Evolutionary conservation across 495 filamentous ascomycete genomes (phyloP), one percentile per base, ranked within the genome.

Genomic region (Trichocladium uniseriatum): DNA sequence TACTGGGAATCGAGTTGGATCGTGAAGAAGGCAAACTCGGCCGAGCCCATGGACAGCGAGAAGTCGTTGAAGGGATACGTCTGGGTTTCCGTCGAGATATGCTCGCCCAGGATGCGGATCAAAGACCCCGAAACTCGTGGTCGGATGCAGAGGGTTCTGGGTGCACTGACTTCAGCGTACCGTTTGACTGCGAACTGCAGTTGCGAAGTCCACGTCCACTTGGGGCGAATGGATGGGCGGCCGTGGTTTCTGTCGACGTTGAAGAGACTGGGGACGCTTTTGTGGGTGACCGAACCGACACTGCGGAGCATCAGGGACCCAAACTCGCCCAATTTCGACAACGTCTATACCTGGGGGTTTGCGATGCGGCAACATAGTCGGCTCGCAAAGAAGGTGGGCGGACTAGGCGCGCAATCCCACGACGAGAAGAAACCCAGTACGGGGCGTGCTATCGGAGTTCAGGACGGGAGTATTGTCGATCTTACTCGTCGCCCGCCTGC

Each of bases 1-100:
- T 58, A 53, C 22, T 66, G 63, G 63, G 38, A 38, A 16, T 54
- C 61, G 14, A 36, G 48, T 35, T 66, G 63, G 63, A 61, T 66
- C 10, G 61, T 66, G 18, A 66, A 66, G 41, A 62, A 58, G 38
- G 61, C 63, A 2, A 59, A 62, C 43, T 66, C 63, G 28, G 61
- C 54, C 3, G 52, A 51, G 37, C 56, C 58, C 5, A 16, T 45
- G 19, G 46, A 45, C 6, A 49, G 49, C n/a, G 55, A 63, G 40
- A 38, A 22, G 39, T 9, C 29, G 3, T 27, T 38, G 15, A 6
- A 43, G 20, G 53, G 53, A 22, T 59, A 64, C 15, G 18, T 49
- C 10, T 64, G 61, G 61, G 59, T 62, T 9, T 39, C 63, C 8
- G 53, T 60, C 32, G 63, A 66, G 42, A 52, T 64, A n/a, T 51